Evolutionary conservation across 768 basidiomycete genomes (phyloP).

Genomic region (Holtermannia corniformis): DNA sequence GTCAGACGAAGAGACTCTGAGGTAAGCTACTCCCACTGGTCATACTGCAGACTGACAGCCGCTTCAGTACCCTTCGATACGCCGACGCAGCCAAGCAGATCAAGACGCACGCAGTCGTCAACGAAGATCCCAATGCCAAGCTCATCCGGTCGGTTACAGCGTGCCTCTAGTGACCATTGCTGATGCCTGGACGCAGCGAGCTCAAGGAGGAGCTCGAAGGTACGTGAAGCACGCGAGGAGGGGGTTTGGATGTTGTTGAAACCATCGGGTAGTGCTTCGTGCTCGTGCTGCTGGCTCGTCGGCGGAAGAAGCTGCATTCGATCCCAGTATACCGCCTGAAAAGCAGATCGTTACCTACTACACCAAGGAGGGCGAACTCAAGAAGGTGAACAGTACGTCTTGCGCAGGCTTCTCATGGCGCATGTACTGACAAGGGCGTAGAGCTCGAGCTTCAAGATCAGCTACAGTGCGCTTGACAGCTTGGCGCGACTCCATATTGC

Average conservation of each 20-base stretch:
- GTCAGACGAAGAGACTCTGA: conserved; percentile 78
- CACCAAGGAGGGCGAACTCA: conserved; percentile 84
- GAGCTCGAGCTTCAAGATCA: conserved; percentile 94
- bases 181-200: conserved; percentile 45
- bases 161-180: neutral
- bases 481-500: too few species aligned
- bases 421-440: neutral
- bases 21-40: conserved; percentile 3
- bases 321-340: conserved; percentile 80
- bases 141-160: conserved; percentile 56
- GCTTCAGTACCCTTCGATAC: conserved; percentile 71
- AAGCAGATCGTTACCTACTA: conserved; percentile 91
- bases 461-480: conserved; percentile 50
- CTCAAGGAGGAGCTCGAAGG: conserved; percentile 93
- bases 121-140: conserved; percentile 99
- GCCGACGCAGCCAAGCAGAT: conserved; percentile 99
- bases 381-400: conserved; percentile 66
- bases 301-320: conserved; percentile 62
- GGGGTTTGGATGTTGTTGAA: neutral
- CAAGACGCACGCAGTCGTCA: conserved; percentile 98
- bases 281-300: conserved; percentile 45
- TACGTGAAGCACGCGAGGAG: conserved; percentile 7
- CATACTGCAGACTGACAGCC: neutral
- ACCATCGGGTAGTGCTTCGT: conserved; percentile 52
- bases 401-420: neutral